These are phyloP conservation scores for Tephrocybe rancida DNA, from an alignment of 768 basidiomycete genomes.

Conservation along the genomic window DNA sequence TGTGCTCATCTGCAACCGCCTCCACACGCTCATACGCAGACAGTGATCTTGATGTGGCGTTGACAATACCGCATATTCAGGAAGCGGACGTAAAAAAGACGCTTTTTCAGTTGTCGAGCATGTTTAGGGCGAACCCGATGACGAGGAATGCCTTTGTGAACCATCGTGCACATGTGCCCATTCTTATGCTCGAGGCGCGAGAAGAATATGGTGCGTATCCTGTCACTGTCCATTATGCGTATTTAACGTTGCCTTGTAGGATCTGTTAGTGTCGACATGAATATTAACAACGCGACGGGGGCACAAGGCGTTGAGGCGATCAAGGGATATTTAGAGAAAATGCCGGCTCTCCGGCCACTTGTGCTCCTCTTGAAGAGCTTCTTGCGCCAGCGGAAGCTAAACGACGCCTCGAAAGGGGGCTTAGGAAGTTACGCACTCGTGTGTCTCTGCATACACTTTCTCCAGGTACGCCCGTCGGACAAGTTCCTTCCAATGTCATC, in stretches of 20 bases:
- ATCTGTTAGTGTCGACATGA: conserved; percentile 64
- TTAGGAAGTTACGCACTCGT: conserved; percentile 69
- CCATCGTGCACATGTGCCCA: conserved; percentile 50
- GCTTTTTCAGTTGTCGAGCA: conserved; percentile 49
- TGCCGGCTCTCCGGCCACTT: conserved; percentile 63
- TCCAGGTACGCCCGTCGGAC: conserved; percentile 50
- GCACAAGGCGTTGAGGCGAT: conserved; percentile 53
- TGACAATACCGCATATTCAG: conserved; percentile 27
- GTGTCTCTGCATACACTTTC: conserved; percentile 65
- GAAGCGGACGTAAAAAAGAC: conserved; percentile 39
- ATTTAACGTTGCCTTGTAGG: conserved; percentile 34
- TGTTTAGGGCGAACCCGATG: conserved; percentile 46
- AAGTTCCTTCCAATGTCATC: not conserved
- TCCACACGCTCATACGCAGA: not conserved
- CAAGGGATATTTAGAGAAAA: conserved; percentile 48
- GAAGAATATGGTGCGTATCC: conserved; percentile 36
- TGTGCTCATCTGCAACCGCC: not conserved
- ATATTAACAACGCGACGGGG: conserved; percentile 64
- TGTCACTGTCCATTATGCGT: not conserved
- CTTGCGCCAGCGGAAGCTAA: conserved; percentile 56
- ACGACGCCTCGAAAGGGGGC: conserved; percentile 64
- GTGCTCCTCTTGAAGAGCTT: conserved; percentile 67
- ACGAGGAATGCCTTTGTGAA: conserved; percentile 36
- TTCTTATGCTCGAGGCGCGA: conserved; percentile 58
- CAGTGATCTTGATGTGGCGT: conserved; percentile 38